Percentiles rank a stretch among this genome's conserved stretches.
These are phyloP conservation scores for Furcasterigmium furcatum DNA, from an alignment of 2,329 filamentous ascomycete genomes.

Conservation along the genomic window DNA sequence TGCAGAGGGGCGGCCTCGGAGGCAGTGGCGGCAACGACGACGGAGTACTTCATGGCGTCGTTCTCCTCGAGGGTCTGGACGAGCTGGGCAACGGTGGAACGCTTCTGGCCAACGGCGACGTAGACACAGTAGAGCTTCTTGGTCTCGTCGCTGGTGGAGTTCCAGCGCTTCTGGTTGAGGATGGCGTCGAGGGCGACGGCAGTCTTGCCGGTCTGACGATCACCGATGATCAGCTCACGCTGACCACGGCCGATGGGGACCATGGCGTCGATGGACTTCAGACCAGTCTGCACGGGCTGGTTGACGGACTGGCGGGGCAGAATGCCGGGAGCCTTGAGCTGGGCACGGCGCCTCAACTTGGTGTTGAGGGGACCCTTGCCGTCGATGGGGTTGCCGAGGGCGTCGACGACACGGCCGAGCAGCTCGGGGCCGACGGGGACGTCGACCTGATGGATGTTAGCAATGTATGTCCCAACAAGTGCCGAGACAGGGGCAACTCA, in stretches of 20 bases:
- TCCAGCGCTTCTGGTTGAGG: slow-evolving; percentile 99
- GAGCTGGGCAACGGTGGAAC: slow-evolving; percentile 97
- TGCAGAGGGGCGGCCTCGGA: slow-evolving; percentile 95
- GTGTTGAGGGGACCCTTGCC: slow-evolving; percentile 97
- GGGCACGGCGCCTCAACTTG: slow-evolving; percentile 89
- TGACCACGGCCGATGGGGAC: slow-evolving; percentile 99
- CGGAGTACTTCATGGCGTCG: slow-evolving; percentile 97
- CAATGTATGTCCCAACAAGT: background rate
- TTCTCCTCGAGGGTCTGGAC: slow-evolving; percentile 99
- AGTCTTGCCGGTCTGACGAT: slow-evolving; percentile 99
- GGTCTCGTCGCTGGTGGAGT: slow-evolving; percentile 77
- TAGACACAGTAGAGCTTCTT: slow-evolving; percentile 99
- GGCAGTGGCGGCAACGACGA: slow-evolving; percentile 92
- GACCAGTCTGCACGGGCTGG: slow-evolving; percentile 98
- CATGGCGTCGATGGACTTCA: slow-evolving; percentile 99
- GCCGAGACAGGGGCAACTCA: slow-evolving; percentile 58
- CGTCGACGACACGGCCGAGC: slow-evolving; percentile 97
- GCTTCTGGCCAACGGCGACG: slow-evolving; percentile 98
- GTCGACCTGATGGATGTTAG: slow-evolving; percentile 69
- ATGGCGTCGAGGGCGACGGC: slow-evolving; percentile 97
- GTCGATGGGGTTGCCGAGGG: slow-evolving; percentile 98
- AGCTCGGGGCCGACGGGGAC: slow-evolving; percentile 90
- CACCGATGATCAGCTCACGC: slow-evolving; percentile 99
- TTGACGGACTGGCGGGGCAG: slow-evolving; percentile 95
- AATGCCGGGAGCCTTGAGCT: slow-evolving; percentile 99